These are phyloP conservation scores for Phytophthora boehmeriae DNA, from an alignment of 352 stramenopile genomes.

Conservation along the genomic window DNA sequence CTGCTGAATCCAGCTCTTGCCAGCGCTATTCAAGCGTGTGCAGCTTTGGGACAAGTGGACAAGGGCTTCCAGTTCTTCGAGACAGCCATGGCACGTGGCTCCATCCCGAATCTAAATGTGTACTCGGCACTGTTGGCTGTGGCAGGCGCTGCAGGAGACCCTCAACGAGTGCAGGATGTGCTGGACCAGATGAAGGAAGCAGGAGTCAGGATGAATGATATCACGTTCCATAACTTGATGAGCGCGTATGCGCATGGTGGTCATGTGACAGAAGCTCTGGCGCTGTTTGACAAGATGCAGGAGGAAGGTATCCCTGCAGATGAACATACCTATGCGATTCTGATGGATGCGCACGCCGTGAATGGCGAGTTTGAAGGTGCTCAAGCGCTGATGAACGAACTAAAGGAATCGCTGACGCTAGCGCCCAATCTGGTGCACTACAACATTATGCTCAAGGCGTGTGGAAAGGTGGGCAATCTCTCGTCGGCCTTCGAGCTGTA, in stretches of 20 bases:
- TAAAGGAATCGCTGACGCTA: slow-evolving; percentile 41
- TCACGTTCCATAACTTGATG: slow-evolving; percentile 78
- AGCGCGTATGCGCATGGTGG: slow-evolving; percentile 65
- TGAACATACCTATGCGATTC: slow-evolving; percentile 73
- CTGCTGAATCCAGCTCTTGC: slow-evolving; percentile 63
- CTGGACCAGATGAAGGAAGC: slow-evolving; percentile 61
- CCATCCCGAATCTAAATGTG: slow-evolving; percentile 70
- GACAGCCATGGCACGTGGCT: slow-evolving; percentile 51
- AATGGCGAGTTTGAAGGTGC: slow-evolving; percentile 63
- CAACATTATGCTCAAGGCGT: slow-evolving; percentile 81
- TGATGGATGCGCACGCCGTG: slow-evolving; percentile 76
- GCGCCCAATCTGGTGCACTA: slow-evolving; percentile 73
- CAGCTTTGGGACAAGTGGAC: slow-evolving; percentile 46
- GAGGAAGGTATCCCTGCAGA: slow-evolving; percentile 50
- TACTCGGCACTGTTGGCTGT: slow-evolving; percentile 69
- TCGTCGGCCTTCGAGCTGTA: slow-evolving; percentile 80
- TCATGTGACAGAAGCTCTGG: slow-evolving; percentile 51
- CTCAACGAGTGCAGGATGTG: slow-evolving; percentile 49
- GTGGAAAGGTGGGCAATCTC: slow-evolving; percentile 74
- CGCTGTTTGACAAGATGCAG: slow-evolving; percentile 66
- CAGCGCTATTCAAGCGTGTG: slow-evolving; percentile 66
- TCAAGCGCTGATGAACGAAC: slow-evolving; percentile 54
- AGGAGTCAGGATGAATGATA: slow-evolving; percentile 67
- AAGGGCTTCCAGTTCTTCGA: slow-evolving; percentile 73
- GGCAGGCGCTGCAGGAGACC: slow-evolving; percentile 50